Conservation (phyloP, 1,284 basidiomycete species). For the Meira nashicola region DNA sequence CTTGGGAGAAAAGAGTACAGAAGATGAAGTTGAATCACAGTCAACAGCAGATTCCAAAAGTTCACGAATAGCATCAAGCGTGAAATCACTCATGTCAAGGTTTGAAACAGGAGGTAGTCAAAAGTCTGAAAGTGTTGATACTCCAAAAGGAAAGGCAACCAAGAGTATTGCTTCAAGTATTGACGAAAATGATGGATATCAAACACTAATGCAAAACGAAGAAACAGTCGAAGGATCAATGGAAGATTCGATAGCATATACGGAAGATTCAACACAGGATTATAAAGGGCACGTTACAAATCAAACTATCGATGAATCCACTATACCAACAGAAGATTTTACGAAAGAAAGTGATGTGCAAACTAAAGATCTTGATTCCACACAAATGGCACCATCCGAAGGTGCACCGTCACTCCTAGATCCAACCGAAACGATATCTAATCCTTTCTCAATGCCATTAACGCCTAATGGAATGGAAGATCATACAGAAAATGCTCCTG, state of each 20-base stretch:
- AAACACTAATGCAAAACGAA: background rate
- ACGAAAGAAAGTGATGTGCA: background rate
- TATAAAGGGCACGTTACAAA: background rate
- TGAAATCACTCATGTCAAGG: background rate
- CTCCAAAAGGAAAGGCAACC: background rate
- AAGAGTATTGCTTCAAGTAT: background rate
- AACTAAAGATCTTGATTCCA: background rate
- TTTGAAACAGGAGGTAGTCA: background rate
- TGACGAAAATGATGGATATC: background rate
- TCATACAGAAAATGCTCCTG: background rate
- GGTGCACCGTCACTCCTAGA: conserved; percentile 44
- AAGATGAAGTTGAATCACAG: background rate
- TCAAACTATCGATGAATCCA: background rate
- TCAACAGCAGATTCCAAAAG: background rate
- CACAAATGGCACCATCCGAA: conserved; percentile 24
- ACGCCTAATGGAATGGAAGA: background rate
- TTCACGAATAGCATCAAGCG: background rate
- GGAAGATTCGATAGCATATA: background rate
- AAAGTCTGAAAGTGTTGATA: background rate
- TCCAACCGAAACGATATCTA: conserved; percentile 39
- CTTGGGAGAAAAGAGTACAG: background rate
- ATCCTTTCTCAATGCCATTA: conserved; percentile 30
- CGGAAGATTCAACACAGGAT: background rate
- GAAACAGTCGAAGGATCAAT: background rate
- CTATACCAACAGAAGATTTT: background rate